Evolutionary conservation across 371 early-diverging fungal genomes (phyloP), one percentile per base, ranked within the genome.

Genomic region (Mucor piriformis): DNA sequence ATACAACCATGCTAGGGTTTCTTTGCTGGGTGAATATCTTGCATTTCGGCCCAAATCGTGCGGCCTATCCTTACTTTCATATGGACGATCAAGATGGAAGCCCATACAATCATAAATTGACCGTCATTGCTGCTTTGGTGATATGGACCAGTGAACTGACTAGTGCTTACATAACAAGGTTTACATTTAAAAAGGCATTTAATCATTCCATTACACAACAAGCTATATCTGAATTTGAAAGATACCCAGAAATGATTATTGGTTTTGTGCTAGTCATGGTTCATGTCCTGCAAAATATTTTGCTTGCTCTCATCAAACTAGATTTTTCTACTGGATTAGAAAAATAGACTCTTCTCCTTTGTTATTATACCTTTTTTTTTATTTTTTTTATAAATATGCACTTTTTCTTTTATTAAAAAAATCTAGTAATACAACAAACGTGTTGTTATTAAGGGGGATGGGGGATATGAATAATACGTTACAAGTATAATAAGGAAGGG

Each of bases 1-100:
- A 89, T 57, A 86, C 80, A 0, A 89, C 91, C n/a, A 88, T 91
- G 86, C 68, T 91, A 12, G 88, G 85, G 6, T 91, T 91, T 47
- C 56, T 91, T 20, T 79, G 76, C 50, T 89, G 89, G 88, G 79
- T 87, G 34, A 77, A 81, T 46, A 77, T 89, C n/a, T 74, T 91
- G 24, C 82, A 86, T 71, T 84, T 78, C 57, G 90, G 91, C 2
- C 86, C 86, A 13, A 91, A 91, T 66, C 54, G 77, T 34, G 63
- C 61, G 15, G 82, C 85, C 27, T 91, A 89, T 69, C 83, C 88
- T 15, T 84, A 87, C 56, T 90, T 90, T 48, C 76, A 82, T 54
- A 87, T 89, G 69, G 68, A 84, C 21, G 74, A 77, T 33, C 69
- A 57, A 11, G 70, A 73, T 23, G 74, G 73, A 46, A 73, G 70